phyloP scores from a whole-genome alignment of 108 stramenopile genomes.

The Fragilariopsis cylindrus region DNA sequence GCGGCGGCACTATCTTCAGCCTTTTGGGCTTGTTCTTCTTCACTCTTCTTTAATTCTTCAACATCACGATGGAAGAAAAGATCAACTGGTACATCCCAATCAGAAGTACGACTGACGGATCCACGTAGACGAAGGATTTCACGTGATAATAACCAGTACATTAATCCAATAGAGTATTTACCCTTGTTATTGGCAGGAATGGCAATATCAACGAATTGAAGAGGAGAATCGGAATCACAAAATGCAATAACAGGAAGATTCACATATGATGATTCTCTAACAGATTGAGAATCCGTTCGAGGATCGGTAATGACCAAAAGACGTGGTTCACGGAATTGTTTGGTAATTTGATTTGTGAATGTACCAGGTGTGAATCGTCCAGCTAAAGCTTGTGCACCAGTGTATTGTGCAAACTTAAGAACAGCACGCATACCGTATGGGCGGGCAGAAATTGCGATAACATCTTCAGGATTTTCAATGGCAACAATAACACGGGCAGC shows the following conservation, averaged over 20 bases:
- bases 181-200: slow-evolving; percentile 99
- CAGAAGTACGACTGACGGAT: slow-evolving; percentile 82
- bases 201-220: slow-evolving; percentile 97
- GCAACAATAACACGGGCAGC: slow-evolving; percentile 99
- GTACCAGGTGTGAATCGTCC: slow-evolving; percentile 99
- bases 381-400: slow-evolving; percentile 96
- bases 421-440: slow-evolving; percentile 99
- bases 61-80: slow-evolving; percentile 99
- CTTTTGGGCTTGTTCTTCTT: slow-evolving; percentile 93
- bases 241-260: slow-evolving; percentile 99
- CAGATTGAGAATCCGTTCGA: slow-evolving; percentile 95
- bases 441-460: slow-evolving; percentile 98
- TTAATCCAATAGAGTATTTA: slow-evolving; percentile 97
- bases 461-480: slow-evolving; percentile 99
- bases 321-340: slow-evolving; percentile 99
- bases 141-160: slow-evolving; percentile 99
- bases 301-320: slow-evolving; percentile 99
- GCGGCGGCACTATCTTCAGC: slow-evolving; percentile 74
- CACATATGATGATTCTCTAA: slow-evolving; percentile 96
- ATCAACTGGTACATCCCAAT: slow-evolving; percentile 99
- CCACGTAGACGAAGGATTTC: slow-evolving; percentile 98
- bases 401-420: slow-evolving; percentile 99
- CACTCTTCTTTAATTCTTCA: slow-evolving; percentile 98
- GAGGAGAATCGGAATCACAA: slow-evolving; percentile 99
- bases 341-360: slow-evolving; percentile 99